These are phyloP conservation scores for Crithidia thermophila DNA, from an alignment of 208 protist genomes.

Conservation along the genomic window DNA sequence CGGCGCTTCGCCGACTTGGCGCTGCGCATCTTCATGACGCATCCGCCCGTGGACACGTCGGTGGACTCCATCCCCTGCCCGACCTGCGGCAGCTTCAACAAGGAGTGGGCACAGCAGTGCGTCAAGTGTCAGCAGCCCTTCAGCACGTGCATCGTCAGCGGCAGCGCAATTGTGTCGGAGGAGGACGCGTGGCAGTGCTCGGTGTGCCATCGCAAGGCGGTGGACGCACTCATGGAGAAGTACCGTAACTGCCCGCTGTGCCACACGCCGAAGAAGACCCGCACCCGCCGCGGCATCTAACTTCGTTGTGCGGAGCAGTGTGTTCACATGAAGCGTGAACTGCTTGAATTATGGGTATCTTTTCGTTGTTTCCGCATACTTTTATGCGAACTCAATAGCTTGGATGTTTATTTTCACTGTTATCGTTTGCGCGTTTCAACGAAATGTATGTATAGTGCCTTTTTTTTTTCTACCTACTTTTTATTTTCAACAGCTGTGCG, in stretches of 20 bases:
- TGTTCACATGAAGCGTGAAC: too few relatives aligned
- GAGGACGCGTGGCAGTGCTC: slow-evolving; percentile 79
- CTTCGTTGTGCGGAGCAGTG: neutral
- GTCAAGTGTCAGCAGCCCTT: slow-evolving; percentile 86
- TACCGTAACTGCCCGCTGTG: slow-evolving; percentile 93
- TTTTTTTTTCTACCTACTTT: slow-evolving; percentile 19
- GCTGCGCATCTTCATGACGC: slow-evolving; percentile 89
- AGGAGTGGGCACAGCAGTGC: slow-evolving; percentile 91
- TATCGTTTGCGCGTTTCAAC: too few relatives aligned
- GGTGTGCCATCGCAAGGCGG: slow-evolving; percentile 84
- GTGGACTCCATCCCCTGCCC: slow-evolving; percentile 78
- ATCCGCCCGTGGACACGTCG: slow-evolving; percentile 85
- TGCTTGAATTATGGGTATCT: too few relatives aligned
- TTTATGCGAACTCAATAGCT: too few relatives aligned
- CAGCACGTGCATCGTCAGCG: slow-evolving; percentile 86
- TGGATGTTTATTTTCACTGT: too few relatives aligned
- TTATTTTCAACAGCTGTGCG: too few relatives aligned
- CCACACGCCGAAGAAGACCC: slow-evolving; percentile 77
- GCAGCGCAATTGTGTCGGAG: slow-evolving; percentile 71
- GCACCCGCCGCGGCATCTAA: slow-evolving; percentile 39
- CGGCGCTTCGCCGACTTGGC: slow-evolving; percentile 92
- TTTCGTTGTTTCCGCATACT: too few relatives aligned
- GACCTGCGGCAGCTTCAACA: slow-evolving; percentile 85
- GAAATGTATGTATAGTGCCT: slow-evolving; percentile 2
- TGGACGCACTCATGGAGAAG: slow-evolving; percentile 73